Conservation (phyloP, 257 asterid genomes). For the Forsythia viridissima region DNA sequence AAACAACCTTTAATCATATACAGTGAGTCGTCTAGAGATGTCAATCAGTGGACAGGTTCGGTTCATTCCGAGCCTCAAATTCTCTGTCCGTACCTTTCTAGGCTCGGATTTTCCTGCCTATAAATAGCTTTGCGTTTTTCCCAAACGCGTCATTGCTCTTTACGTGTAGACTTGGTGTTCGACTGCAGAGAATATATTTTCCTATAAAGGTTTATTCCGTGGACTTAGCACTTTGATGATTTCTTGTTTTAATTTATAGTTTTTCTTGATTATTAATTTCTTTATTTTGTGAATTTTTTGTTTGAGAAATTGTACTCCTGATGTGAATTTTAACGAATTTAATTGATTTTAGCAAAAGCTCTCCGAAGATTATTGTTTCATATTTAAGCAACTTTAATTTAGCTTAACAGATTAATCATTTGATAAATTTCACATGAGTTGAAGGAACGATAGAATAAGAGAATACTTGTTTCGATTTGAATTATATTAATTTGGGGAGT, state of each 20-base stretch:
- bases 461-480: not conserved
- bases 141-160: not conserved
- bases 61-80: slow-evolving; percentile 22
- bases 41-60: slow-evolving; percentile 43
- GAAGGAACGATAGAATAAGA: not conserved
- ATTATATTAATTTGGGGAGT: not conserved
- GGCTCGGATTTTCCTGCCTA: slow-evolving; percentile 25
- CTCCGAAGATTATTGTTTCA: not conserved
- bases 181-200: slow-evolving; percentile 15
- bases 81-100: not conserved
- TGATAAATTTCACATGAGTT: not conserved
- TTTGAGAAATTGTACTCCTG: too few species aligned
- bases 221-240: slow-evolving; percentile 12
- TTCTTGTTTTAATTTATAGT: not conserved
- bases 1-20: slow-evolving; percentile 22
- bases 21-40: not conserved
- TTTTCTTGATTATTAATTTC: slow-evolving; percentile 1
- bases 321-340: too few species aligned
- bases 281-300: not conserved
- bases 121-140: slow-evolving; percentile 17
- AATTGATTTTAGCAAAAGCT: too few species aligned
- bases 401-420: not conserved
- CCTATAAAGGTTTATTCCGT: slow-evolving; percentile 25
- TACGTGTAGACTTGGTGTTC: slow-evolving; percentile 21
- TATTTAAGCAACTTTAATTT: not conserved